Evolutionary conservation across 2,329 filamentous ascomycete species (phyloP), one percentile per base, ranked within the genome.

Genomic region (Helotiales sp.): DNA sequence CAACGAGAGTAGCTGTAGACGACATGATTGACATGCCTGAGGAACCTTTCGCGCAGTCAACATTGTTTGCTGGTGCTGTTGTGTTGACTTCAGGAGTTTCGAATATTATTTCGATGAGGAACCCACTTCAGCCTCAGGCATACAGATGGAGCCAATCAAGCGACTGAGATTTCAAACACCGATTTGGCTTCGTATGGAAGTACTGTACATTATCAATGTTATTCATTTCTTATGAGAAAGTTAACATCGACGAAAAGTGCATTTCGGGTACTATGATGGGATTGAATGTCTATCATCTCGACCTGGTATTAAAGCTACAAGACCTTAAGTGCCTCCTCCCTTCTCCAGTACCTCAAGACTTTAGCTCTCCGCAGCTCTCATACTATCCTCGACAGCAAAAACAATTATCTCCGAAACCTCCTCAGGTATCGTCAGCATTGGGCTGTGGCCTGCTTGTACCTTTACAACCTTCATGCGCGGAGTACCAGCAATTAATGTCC

Each of bases 21-120:
- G 69, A 58, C 71, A 74, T 60, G 69, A 69, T 53, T 68, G 68
- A 52, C 71, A 74, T 31, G 67, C 67, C 34, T 58, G 59, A 9
- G 67, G 68, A 30, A 61, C 57, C 46, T 66, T 69, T 10, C 64
- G 67, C 27, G 65, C 64, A 10, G 62, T 66, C 57, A 71, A 58
- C 69, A 71, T 71, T 19, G 34, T 58, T 34, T 40, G 48, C 38
- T 48, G 46, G 8, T 5, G 46, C 10, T 31, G 27, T 10, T 4
- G 47, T 15, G 47, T 38, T 54, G 15, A 17, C 36, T 15, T 25
- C 27, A 30, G 29, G 47, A 54, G 30, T 36, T 22, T 36, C 0
- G 5, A 54, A 38, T 17, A 15, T 50, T 54, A 36, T 49, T 33
- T 50, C 24, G 44, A 58, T 10, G 25, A 10, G 31, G 31, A 50